A percentile compares a stretch with the other conserved stretches of the same genome.
Conservation (phyloP, 768 basidiomycete species). For the Tricholoma flavovirens region DNA sequence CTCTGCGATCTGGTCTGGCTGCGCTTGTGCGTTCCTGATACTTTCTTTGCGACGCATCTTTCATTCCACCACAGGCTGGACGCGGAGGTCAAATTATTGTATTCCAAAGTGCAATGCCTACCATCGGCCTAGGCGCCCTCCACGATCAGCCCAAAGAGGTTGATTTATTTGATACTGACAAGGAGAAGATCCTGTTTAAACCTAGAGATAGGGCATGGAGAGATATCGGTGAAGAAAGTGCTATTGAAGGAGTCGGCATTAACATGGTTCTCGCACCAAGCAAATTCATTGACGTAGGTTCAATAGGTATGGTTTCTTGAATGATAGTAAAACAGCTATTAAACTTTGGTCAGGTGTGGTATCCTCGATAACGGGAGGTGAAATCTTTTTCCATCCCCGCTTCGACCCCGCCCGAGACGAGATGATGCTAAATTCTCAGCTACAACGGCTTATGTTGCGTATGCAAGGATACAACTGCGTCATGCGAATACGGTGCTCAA, state of each 20-base stretch:
- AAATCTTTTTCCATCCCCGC: constrained; percentile 88
- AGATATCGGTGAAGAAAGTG: constrained; percentile 81
- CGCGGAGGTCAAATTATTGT: constrained; percentile 73
- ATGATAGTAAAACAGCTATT: background rate
- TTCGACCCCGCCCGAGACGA: constrained; percentile 70
- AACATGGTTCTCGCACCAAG: constrained; percentile 82
- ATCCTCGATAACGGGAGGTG: constrained; percentile 77
- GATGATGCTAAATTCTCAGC: constrained; percentile 62
- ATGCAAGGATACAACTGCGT: constrained; percentile 76
- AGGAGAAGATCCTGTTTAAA: constrained; percentile 74
- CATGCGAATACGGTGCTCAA: constrained; percentile 79
- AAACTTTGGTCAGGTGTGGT: constrained; percentile 45
- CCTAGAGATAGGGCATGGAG: constrained; percentile 80
- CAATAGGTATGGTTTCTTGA: constrained; percentile 51
- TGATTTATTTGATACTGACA: constrained; percentile 73
- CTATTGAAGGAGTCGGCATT: constrained; percentile 84
- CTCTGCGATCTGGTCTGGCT: constrained; percentile 64
- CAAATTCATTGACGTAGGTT: constrained; percentile 80
- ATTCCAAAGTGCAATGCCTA: constrained; percentile 69
- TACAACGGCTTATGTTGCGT: constrained; percentile 61
- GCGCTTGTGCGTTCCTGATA: constrained; percentile 49
- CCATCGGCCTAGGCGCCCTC: constrained; percentile 68
- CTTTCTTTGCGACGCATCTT: background rate
- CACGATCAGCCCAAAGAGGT: constrained; percentile 52
- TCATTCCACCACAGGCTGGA: constrained; percentile 37